These are phyloP conservation scores for Perkinsela sp. DNA, from an alignment of 208 protist genomes.

Conservation along the genomic window DNA sequence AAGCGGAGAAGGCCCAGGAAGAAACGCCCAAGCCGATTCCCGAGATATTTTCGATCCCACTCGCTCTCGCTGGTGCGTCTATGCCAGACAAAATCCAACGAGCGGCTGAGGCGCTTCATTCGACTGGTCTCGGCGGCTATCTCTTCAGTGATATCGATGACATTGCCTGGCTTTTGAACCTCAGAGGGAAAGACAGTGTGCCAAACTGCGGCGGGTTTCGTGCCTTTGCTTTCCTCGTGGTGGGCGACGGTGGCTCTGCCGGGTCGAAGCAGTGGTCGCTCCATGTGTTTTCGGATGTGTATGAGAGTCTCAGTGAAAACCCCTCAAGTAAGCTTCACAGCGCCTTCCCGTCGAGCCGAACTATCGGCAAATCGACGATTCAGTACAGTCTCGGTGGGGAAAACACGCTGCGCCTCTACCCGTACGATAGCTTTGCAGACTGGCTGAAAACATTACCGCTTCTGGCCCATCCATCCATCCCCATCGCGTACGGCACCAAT, in stretches of 20 bases:
- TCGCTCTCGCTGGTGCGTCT: not conserved
- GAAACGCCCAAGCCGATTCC: not conserved
- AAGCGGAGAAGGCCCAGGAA: not conserved
- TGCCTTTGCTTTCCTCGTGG: not conserved
- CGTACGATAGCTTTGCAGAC: not conserved
- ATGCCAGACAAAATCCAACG: not conserved
- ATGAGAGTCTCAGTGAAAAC: not conserved
- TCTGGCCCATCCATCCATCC: not conserved
- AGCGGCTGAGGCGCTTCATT: not conserved
- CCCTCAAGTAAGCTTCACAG: not conserved
- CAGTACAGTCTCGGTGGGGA: not conserved
- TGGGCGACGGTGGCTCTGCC: not conserved
- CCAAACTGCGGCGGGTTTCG: not conserved
- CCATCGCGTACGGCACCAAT: not conserved
- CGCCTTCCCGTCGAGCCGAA: not conserved
- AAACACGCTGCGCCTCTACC: not conserved
- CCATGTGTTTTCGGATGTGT: not conserved
- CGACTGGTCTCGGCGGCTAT: not conserved
- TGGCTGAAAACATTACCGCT: not conserved
- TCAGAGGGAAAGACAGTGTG: not conserved
- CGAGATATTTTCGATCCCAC: not conserved
- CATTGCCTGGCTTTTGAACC: not conserved
- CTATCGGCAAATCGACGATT: not conserved
- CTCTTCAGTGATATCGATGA: not conserved
- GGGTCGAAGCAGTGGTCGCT: not conserved